A percentile compares a stretch with the other conserved stretches of the same genome.
Evolutionary conservation across 257 asterid genomes (phyloP).

Genomic region (Plantago ovata): DNA sequence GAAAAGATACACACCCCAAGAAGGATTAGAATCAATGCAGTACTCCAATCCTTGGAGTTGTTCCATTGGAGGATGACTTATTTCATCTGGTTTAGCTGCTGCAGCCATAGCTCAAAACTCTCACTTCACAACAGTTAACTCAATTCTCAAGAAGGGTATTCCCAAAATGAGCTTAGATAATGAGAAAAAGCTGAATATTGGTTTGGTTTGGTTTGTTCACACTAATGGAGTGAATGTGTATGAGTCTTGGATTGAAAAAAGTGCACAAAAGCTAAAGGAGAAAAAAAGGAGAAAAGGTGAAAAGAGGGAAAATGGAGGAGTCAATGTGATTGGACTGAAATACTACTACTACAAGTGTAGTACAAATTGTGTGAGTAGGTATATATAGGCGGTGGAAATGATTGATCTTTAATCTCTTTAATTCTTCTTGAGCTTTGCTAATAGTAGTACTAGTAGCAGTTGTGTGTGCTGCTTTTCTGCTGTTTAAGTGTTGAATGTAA

Average conservation of each 20-base stretch:
- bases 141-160: constrained; percentile 25
- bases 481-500: constrained; percentile 34
- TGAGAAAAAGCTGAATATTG: constrained; percentile 17
- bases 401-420: constrained; percentile 29
- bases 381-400: constrained; percentile 29
- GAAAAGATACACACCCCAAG: constrained; percentile 64
- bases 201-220: constrained; percentile 12
- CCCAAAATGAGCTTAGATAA: constrained; percentile 18
- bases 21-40: constrained; percentile 96
- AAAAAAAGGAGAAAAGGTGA: constrained; percentile 35
- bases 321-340: constrained; percentile 42
- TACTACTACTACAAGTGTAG: background rate
- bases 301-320: constrained; percentile 30
- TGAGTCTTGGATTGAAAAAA: constrained; percentile 34
- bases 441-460: constrained; percentile 13
- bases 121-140: too few relatives aligned
- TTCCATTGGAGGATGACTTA: constrained; percentile 91
- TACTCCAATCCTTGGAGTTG: constrained; percentile 98
- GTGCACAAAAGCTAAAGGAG: constrained; percentile 38
- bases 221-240: constrained; percentile 17
- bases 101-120: constrained; percentile 73
- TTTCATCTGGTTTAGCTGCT: constrained; percentile 85
- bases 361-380: constrained; percentile 2
- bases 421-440: too few relatives aligned
- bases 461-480: constrained; percentile 6